A percentile compares a stretch with the other conserved stretches of the same genome.
These are phyloP conservation scores for Avena insularis DNA, from an alignment of 176 grass and related monocot genomes.

Conservation along the genomic window DNA sequence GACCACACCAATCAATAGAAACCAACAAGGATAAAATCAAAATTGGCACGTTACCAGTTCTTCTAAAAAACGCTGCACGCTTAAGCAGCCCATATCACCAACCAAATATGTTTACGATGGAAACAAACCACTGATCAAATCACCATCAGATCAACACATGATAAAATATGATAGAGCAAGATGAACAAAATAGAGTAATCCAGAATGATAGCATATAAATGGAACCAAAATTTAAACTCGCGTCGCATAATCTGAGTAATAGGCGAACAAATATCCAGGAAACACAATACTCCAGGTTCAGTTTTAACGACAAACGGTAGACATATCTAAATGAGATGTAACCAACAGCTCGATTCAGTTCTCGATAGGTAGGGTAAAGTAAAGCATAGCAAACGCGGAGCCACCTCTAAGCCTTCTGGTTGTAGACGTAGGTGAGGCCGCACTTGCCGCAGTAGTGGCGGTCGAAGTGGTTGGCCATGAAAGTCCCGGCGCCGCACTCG, in stretches of 20 bases:
- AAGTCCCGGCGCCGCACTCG: constrained; percentile 76
- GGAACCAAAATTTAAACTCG: constrained; percentile 28
- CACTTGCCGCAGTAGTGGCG: constrained; percentile 92
- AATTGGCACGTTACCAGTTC: no score
- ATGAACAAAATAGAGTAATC: neutral
- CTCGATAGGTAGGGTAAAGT: constrained; percentile 17
- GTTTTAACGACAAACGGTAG: constrained; percentile 1
- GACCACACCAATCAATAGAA: no score
- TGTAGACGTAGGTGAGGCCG: constrained; percentile 87
- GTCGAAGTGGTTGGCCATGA: constrained; percentile 91
- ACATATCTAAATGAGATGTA: constrained; percentile 44
- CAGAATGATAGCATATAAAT: neutral
- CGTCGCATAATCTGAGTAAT: constrained; percentile 29
- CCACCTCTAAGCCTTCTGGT: constrained; percentile 63
- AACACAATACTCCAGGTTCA: constrained; percentile 32
- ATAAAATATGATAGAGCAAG: neutral
- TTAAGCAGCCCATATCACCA: neutral
- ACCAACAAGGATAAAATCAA: no score
- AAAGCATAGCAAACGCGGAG: neutral
- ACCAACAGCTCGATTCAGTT: constrained; percentile 12
- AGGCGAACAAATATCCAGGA: constrained; percentile 45
- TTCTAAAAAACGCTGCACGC: neutral
- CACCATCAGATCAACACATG: neutral
- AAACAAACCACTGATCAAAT: neutral
- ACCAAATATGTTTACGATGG: neutral